Conservation (phyloP, 345 rosid species). For the Excoecaria agallocha region DNA sequence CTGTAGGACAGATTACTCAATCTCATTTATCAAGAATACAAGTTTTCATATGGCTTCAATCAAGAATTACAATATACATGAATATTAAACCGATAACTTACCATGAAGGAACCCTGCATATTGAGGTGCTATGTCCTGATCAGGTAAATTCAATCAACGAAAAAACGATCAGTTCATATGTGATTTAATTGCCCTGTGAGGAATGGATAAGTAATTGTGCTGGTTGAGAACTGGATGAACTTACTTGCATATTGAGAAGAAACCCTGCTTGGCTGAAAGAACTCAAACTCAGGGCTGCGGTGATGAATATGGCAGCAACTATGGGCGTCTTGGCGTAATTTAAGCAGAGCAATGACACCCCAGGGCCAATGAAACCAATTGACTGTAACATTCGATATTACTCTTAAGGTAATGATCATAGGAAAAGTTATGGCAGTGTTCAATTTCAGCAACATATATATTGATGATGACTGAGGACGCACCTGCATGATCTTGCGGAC, state of each 20-base stretch:
- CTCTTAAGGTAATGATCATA: not conserved
- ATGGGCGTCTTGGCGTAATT: conserved; percentile 71
- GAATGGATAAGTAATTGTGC: not conserved
- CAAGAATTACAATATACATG: not conserved
- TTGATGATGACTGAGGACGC: not conserved
- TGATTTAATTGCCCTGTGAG: not conserved
- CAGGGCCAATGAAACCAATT: conserved; percentile 88
- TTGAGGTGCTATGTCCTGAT: conserved; percentile 91
- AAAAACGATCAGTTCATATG: not conserved
- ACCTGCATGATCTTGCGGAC: conserved; percentile 98
- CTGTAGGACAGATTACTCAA: conserved; percentile 28
- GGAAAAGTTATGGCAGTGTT: not conserved
- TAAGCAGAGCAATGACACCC: conserved; percentile 70
- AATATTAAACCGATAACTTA: conserved; percentile 16
- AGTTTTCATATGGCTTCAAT: no score
- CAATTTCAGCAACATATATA: not conserved
- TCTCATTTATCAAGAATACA: no score
- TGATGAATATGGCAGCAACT: conserved; percentile 57
- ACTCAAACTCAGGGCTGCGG: conserved; percentile 80
- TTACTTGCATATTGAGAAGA: conserved; percentile 91
- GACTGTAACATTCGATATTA: conserved; percentile 43
- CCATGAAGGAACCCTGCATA: conserved; percentile 89
- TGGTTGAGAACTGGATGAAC: conserved; percentile 16
- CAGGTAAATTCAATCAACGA: not conserved
- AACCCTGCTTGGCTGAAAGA: conserved; percentile 98